phyloP scores from a whole-genome alignment of 164 flowering plant genomes.

The Nymphaea thermarum region DNA sequence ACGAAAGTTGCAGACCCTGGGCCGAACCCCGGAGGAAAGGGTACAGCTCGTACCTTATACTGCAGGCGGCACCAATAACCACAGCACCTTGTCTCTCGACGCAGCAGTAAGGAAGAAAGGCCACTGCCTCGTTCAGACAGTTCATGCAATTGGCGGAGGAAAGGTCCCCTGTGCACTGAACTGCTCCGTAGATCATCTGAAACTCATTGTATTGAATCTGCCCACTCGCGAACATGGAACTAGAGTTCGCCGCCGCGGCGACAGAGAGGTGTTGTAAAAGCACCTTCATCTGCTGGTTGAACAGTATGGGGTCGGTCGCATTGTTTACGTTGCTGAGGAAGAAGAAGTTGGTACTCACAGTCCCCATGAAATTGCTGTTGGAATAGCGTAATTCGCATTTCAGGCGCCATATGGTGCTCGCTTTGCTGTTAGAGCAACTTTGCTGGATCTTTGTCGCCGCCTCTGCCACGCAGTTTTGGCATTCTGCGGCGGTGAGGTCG shows the following conservation, averaged over 20 bases:
- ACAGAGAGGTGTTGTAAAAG: background rate
- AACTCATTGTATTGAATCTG: background rate
- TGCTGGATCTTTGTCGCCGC: background rate
- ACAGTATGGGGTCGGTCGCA: background rate
- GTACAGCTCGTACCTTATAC: constrained; percentile 12
- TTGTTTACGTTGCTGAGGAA: background rate
- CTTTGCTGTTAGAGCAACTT: background rate
- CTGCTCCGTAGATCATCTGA: constrained; percentile 8
- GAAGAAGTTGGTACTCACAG: background rate
- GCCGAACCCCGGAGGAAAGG: constrained; percentile 1
- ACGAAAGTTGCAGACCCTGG: background rate
- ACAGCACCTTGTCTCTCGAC: constrained; percentile 10
- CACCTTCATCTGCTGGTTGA: background rate
- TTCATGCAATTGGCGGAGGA: constrained; percentile 8
- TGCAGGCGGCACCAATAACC: constrained; percentile 15
- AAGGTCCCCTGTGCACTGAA: constrained; percentile 34
- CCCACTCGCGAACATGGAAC: constrained; percentile 3
- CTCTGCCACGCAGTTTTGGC: background rate
- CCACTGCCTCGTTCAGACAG: constrained; percentile 12
- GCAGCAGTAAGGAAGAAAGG: constrained; percentile 4
- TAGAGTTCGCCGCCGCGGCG: background rate
- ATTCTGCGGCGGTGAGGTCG: background rate
- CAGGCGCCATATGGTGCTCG: background rate
- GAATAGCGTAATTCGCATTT: constrained; percentile 3
- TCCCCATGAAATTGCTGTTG: background rate